These are phyloP conservation scores for Castanea crenata DNA, from an alignment of 306 rosid genomes.

Conservation along the genomic window DNA sequence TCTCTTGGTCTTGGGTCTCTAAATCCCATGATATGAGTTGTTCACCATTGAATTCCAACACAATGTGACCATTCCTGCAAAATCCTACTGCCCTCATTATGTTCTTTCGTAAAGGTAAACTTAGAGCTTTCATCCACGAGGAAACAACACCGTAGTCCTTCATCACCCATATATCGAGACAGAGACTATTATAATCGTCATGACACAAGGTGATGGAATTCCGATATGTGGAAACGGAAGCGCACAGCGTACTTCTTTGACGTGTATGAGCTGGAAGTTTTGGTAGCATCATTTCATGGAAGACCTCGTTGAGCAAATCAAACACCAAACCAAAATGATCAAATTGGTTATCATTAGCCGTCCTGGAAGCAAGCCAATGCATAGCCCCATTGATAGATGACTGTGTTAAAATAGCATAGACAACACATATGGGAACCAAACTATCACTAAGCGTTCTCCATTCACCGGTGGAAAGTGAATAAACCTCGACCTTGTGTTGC, in stretches of 20 bases:
- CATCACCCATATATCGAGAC: constrained; percentile 30
- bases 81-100: not conserved
- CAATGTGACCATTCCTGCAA: constrained; percentile 13
- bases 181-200: too few relatives aligned
- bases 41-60: not conserved
- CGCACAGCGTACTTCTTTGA: not conserved
- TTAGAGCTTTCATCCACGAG: constrained; percentile 22
- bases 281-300: constrained; percentile 19
- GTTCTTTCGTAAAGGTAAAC: not conserved
- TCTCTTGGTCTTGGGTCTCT: not conserved
- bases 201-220: constrained; percentile 11
- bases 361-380: constrained; percentile 28
- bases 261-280: not conserved
- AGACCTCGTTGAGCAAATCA: constrained; percentile 19
- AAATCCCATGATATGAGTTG: constrained; percentile 12
- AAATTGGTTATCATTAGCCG: not conserved
- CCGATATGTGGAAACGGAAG: constrained; percentile 6
- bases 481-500: constrained; percentile 21
- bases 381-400: constrained; percentile 13
- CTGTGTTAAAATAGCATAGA: not conserved
- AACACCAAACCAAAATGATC: constrained; percentile 18
- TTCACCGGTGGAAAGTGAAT: constrained; percentile 21
- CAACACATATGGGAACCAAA: constrained; percentile 4
- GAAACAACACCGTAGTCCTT: constrained; percentile 28
- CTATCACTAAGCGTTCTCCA: constrained; percentile 7